Evolutionary conservation across 768 basidiomycete genomes (phyloP).

Genomic region (Amylocystis lapponica): DNA sequence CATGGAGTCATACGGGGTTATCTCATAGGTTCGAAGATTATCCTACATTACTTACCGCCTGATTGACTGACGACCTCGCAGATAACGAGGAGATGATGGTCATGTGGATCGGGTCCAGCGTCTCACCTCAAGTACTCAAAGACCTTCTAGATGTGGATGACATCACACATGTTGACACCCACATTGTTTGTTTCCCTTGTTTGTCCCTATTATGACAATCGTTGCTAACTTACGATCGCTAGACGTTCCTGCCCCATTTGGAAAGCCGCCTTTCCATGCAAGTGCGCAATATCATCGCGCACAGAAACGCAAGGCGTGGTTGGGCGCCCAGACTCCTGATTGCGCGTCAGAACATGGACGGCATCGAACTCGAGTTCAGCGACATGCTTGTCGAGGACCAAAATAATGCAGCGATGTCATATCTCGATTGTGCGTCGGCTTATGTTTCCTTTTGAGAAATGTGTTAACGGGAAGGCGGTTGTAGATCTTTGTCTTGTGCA

Average conservation of each 20-base stretch:
- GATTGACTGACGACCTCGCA: constrained; percentile 24
- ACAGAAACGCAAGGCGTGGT: constrained; percentile 51
- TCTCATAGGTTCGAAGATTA: constrained; percentile 64
- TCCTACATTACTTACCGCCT: constrained; percentile 1
- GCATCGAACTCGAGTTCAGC: constrained; percentile 88
- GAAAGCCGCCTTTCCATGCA: constrained; percentile 76
- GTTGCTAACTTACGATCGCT: not conserved
- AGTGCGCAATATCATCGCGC: constrained; percentile 77
- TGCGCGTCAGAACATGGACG: constrained; percentile 91
- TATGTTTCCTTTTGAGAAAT: not conserved
- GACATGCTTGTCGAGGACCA: constrained; percentile 97
- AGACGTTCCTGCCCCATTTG: constrained; percentile 69
- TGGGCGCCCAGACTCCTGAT: constrained; percentile 59
- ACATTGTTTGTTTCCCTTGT: constrained; percentile 46
- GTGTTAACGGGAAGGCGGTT: too few relatives aligned
- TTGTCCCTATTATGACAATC: not conserved
- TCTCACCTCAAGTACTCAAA: constrained; percentile 72
- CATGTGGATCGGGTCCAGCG: constrained; percentile 84
- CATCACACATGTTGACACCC: constrained; percentile 57
- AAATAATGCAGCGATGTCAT: constrained; percentile 93
- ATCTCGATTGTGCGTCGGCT: constrained; percentile 70
- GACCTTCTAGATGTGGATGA: constrained; percentile 88
- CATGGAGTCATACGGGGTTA: constrained; percentile 93
- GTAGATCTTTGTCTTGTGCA: constrained; percentile 34
- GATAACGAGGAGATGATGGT: constrained; percentile 87